phyloP scores from a whole-genome alignment of 1,139 yeast species.

The Suhomyces ambrosiae region DNA sequence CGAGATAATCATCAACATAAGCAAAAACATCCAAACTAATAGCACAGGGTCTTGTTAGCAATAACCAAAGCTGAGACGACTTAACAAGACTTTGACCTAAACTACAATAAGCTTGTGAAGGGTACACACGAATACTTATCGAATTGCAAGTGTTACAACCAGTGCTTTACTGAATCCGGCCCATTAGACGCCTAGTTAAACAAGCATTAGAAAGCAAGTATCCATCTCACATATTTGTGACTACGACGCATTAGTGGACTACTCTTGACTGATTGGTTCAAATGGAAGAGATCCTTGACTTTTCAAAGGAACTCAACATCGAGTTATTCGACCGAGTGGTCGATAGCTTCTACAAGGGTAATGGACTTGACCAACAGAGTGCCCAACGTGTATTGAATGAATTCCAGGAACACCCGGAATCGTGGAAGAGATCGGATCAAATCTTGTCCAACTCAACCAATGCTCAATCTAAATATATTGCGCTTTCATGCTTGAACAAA shows the following conservation, averaged over 20 bases:
- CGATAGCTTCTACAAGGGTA: conserved; percentile 80
- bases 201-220: too few relatives aligned
- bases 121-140: too few relatives aligned
- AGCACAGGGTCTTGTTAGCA: too few relatives aligned
- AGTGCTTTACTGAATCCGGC: too few relatives aligned
- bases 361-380: conserved; percentile 75
- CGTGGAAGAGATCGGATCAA: conserved; percentile 94
- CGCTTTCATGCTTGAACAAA: conserved; percentile 85
- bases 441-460: conserved; percentile 78
- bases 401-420: conserved; percentile 92
- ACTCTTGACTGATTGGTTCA: background rate
- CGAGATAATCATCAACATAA: conserved; percentile 5
- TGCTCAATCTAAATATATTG: conserved; percentile 90
- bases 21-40: too few relatives aligned
- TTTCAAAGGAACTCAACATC: conserved; percentile 81
- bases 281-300: conserved; percentile 90
- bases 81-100: too few relatives aligned
- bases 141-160: too few relatives aligned
- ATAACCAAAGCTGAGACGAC: too few relatives aligned
- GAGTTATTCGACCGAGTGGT: conserved; percentile 80
- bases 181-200: too few relatives aligned
- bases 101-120: too few relatives aligned
- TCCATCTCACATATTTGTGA: too few relatives aligned
- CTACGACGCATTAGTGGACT: too few relatives aligned
- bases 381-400: conserved; percentile 85